Base-by-base conservation (phyloP, 2,329 filamentous ascomycete species). In the Arthrobotrys sphaeroides region DNA sequence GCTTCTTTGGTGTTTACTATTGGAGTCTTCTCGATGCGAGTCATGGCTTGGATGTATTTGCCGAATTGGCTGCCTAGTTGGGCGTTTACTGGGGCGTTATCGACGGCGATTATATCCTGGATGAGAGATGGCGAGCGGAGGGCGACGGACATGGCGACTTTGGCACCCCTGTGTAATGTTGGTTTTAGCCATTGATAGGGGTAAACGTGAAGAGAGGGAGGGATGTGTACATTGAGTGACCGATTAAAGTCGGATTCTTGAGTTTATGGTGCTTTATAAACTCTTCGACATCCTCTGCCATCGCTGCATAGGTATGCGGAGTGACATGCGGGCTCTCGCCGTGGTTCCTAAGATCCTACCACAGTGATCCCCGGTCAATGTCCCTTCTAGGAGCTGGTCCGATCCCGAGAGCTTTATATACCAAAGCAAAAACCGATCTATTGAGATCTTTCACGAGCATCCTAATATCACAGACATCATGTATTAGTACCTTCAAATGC, bases 61-160 rank as follows among this genome's bases (percentile, higher is more conserved):
- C 86, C 88, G 81, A 98, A 98, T 80, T 90, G 88, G 77, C 87
- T 88, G 77, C 88, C 87, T 2, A 98, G 86, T 0, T 88, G 87
- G 12, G 91, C 91, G 81, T 96, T 93, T 6, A 96, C 86, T 1
- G 94, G 94, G 2, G 94, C 93, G 81, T 98, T 98, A 84, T 98
- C 94, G 10, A 98, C 93, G 1, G 93, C 87, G 26, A 97, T 87
- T 60, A 98, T 84, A 79, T 90, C 88, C 13, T 86, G 85, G 72
- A 97, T 86, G 1, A 89, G 84, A 4, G 88, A 84, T 0, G 92
- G 92, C 0, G 88, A 86, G 45, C 87, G 85, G 36, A 98, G 87
- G 2, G 93, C 93, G 72, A 97, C 85, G 0, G 91, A 86, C 94
- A 98, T 97, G 79, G 92, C 93, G 1, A 91, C 90, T 85, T 98